A percentile compares a stretch with the other conserved stretches of the same genome.
Evolutionary conservation across 441 rosid species (phyloP).

Genomic region (Arabidopsis hybrid): DNA sequence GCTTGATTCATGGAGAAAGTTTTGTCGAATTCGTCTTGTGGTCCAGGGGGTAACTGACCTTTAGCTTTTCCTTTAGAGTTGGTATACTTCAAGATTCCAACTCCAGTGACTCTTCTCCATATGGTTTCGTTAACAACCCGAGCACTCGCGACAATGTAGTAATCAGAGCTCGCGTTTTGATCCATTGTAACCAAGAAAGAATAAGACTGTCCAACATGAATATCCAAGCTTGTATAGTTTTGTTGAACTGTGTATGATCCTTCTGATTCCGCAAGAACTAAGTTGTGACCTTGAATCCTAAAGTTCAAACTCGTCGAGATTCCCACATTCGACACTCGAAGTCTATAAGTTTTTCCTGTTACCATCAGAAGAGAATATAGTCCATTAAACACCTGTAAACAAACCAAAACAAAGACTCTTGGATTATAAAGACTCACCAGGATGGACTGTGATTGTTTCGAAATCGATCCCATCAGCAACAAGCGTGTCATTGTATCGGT

Average conservation of each 20-base stretch:
- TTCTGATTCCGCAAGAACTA: conserved; percentile 84
- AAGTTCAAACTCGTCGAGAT: conserved; percentile 85
- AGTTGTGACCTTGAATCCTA: conserved; percentile 90
- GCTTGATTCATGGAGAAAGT: conserved; percentile 98
- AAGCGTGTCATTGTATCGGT: conserved; percentile 75
- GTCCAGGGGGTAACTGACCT: conserved; percentile 86
- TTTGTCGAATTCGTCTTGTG: conserved; percentile 80
- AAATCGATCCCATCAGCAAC: conserved; percentile 77
- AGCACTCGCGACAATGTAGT: conserved; percentile 97
- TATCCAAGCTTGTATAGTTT: conserved; percentile 92
- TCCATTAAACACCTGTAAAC: neutral
- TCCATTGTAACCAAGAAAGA: conserved; percentile 92
- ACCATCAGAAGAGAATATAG: conserved; percentile 2
- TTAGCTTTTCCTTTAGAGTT: conserved; percentile 90
- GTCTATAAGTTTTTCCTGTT: conserved; percentile 87
- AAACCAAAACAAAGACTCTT: conserved; percentile 11
- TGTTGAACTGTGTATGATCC: conserved; percentile 91
- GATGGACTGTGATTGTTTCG: conserved; percentile 84
- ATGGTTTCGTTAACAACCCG: conserved; percentile 83
- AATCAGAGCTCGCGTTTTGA: conserved; percentile 91
- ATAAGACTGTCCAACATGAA: conserved; percentile 92
- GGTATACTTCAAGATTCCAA: conserved; percentile 82
- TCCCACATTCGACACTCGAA: conserved; percentile 94
- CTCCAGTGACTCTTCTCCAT: conserved; percentile 95
- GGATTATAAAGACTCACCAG: conserved; percentile 59